These are phyloP conservation scores for Hirschfeldia incana DNA, from an alignment of 345 rosid species.

Conservation along the genomic window DNA sequence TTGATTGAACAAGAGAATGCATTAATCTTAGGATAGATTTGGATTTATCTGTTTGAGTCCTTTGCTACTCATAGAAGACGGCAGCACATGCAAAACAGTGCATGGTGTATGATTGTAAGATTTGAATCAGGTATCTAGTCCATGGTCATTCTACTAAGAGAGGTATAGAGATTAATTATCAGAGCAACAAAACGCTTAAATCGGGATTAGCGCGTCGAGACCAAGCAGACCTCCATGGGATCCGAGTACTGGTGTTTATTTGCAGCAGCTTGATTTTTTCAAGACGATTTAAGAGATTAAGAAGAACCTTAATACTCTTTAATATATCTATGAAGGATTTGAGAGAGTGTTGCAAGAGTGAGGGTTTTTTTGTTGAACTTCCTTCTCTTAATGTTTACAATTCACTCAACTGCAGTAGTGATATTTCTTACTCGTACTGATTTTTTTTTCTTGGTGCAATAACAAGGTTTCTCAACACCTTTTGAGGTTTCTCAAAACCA, in stretches of 20 bases:
- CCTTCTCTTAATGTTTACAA: neutral
- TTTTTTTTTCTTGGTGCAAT: neutral
- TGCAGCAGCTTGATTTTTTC: neutral
- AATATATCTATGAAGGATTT: conserved; percentile 75
- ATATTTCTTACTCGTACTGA: neutral
- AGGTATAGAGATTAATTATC: neutral
- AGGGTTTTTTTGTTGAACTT: neutral
- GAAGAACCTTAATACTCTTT: conserved; percentile 52
- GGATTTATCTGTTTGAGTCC: neutral
- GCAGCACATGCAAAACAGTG: neutral
- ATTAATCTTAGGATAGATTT: neutral
- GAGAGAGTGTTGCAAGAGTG: conserved; percentile 58
- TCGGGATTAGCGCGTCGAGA: neutral
- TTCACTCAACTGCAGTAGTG: neutral
- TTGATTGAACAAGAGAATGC: neutral
- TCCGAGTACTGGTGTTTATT: neutral
- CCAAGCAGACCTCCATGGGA: neutral
- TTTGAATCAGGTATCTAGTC: no score
- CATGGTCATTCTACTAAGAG: neutral
- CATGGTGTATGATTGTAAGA: neutral
- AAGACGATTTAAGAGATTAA: conserved; percentile 65
- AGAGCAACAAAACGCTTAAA: neutral
- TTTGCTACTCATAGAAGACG: neutral
- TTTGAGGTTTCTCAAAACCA: neutral
- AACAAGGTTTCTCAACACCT: neutral